Percentiles rank a stretch among this genome's conserved stretches.
phyloP scores from a whole-genome alignment of 306 rosid genomes.

The Rosa rugosa region DNA sequence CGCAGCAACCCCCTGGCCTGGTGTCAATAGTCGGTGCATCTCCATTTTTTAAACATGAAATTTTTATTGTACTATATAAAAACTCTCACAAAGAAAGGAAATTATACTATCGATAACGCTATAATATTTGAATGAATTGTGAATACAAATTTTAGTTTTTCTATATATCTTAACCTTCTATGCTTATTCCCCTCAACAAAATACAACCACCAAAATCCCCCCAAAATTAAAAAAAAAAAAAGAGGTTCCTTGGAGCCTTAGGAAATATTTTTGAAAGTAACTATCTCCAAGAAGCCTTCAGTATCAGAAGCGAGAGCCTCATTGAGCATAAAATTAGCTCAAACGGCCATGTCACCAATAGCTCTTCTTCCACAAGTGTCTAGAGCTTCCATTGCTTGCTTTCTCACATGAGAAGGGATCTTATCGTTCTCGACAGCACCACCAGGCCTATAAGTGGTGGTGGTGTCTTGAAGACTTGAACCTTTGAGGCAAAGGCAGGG shows the following conservation, averaged over 20 bases:
- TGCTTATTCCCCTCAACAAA: too few relatives aligned
- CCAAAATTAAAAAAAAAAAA: too few relatives aligned
- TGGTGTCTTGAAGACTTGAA: conserved; percentile 23
- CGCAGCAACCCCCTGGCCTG: not conserved
- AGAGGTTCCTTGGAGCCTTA: too few relatives aligned
- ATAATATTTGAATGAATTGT: too few relatives aligned
- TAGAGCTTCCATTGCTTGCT: conserved; percentile 91
- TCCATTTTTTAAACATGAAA: too few relatives aligned
- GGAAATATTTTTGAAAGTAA: not conserved
- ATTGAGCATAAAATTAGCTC: conserved; percentile 72
- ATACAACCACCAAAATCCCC: too few relatives aligned
- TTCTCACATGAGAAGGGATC: conserved; percentile 67
- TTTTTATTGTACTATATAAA: too few relatives aligned
- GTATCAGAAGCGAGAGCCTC: conserved; percentile 82
- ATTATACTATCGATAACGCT: not conserved
- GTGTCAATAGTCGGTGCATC: too few relatives aligned
- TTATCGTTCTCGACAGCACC: conserved; percentile 69
- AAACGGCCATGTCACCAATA: conserved; percentile 78
- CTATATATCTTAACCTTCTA: too few relatives aligned
- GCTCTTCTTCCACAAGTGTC: conserved; percentile 76
- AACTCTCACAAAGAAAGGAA: too few relatives aligned
- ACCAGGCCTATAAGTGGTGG: conserved; percentile 54
- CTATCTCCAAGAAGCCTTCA: conserved; percentile 80
- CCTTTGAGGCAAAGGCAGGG: conserved; percentile 27
- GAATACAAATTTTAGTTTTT: not conserved